Conservation (phyloP, 345 rosid species). For the Cardiospermum halicacabum region DNA sequence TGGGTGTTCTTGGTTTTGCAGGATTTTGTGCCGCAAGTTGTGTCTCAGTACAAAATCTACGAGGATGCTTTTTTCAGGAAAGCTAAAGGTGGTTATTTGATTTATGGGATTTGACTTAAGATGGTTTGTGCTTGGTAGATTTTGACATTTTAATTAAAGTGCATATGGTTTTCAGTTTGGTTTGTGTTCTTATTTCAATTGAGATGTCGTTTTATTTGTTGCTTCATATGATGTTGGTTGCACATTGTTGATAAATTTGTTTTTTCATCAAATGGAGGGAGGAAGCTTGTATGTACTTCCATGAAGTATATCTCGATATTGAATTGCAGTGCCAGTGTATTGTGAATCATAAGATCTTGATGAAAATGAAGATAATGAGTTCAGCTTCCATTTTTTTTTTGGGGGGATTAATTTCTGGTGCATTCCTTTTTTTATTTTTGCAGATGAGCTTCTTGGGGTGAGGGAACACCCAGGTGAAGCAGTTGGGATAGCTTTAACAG, state of each 20-base stretch:
- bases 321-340: too few species aligned
- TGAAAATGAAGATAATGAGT: too few species aligned
- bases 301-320: not conserved
- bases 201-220: not conserved
- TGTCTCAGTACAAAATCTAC: conserved; percentile 31
- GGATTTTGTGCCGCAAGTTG: conserved; percentile 43
- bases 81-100: conserved; percentile 31
- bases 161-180: not conserved
- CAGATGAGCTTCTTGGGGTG: conserved; percentile 57
- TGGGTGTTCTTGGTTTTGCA: conserved; percentile 12
- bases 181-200: not conserved
- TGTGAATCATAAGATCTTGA: too few species aligned
- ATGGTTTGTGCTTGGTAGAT: too few species aligned
- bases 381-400: too few species aligned
- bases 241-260: not conserved
- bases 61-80: conserved; percentile 46
- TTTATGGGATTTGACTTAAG: not conserved
- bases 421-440: not conserved
- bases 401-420: not conserved
- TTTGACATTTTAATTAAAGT: not conserved
- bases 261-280: not conserved
- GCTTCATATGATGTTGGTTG: not conserved
- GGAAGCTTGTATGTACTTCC: not conserved
- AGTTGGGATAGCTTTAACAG: conserved; percentile 56
- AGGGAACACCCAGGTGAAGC: conserved; percentile 71